Percentiles rank a stretch among this genome's conserved stretches.
Evolutionary conservation across 177 flowering plant genomes (phyloP).

Genomic region (Vitis hybrid): DNA sequence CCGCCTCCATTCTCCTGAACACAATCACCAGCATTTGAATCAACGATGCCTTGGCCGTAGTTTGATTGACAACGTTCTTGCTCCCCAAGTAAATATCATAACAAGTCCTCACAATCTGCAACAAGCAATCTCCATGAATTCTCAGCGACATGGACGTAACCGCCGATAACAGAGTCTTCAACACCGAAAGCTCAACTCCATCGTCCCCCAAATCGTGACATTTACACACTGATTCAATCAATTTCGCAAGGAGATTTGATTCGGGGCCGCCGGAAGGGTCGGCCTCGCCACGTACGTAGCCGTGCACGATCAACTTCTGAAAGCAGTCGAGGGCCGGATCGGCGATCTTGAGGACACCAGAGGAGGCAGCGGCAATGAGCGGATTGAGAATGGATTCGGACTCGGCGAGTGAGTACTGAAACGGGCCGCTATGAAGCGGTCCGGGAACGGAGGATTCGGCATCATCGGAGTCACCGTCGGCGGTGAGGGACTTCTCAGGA

Average conservation of each 20-base stretch:
- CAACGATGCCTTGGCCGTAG: constrained; percentile 92
- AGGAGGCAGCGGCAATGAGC: constrained; percentile 57
- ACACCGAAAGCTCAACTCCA: constrained; percentile 58
- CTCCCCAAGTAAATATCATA: constrained; percentile 90
- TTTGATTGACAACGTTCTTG: constrained; percentile 92
- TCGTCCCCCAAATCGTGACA: constrained; percentile 88
- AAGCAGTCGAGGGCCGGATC: constrained; percentile 87
- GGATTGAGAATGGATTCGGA: constrained; percentile 81
- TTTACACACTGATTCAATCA: constrained; percentile 84
- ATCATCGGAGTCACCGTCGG: constrained; percentile 18
- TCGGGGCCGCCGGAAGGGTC: constrained; percentile 70
- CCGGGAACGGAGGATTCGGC: constrained; percentile 53
- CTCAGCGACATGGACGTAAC: constrained; percentile 81
- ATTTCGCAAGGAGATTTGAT: constrained; percentile 47
- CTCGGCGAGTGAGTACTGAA: constrained; percentile 59
- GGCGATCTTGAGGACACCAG: constrained; percentile 72
- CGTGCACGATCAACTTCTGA: constrained; percentile 85
- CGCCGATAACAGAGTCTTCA: constrained; percentile 79
- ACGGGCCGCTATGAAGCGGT: constrained; percentile 64
- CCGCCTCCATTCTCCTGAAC: constrained; percentile 98
- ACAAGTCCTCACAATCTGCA: constrained; percentile 88
- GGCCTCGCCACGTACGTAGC: constrained; percentile 84
- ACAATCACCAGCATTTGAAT: constrained; percentile 96
- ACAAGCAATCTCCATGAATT: constrained; percentile 90
- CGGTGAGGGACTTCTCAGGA: constrained; percentile 11